Conservation (phyloP, 2,329 filamentous ascomycete species). For the Ramularia collo-cygni region DNA sequence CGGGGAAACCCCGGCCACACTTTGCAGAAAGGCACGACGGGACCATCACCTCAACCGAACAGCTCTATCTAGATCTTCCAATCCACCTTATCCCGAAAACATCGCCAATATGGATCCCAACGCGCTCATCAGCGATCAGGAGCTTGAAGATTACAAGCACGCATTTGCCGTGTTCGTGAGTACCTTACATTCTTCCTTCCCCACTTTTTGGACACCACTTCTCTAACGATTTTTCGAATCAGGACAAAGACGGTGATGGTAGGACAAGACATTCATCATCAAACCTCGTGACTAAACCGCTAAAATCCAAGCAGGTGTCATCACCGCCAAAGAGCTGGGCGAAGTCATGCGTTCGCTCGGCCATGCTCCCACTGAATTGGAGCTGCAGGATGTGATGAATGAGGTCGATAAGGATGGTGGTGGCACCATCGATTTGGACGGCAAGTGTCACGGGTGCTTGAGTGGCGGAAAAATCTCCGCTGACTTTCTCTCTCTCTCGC, state of each 20-base stretch:
- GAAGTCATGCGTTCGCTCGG: slow-evolving; percentile 15
- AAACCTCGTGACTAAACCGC: too few relatives aligned
- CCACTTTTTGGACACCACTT: not conserved
- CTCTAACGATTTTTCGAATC: not conserved
- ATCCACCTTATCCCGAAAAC: too few relatives aligned
- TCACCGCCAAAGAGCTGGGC: slow-evolving; percentile 14
- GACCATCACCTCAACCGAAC: too few relatives aligned
- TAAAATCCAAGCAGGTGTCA: too few relatives aligned
- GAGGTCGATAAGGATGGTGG: slow-evolving; percentile 15
- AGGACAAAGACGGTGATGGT: slow-evolving; percentile 18
- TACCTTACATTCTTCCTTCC: not conserved
- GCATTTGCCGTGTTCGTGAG: slow-evolving; percentile 13
- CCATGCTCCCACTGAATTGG: slow-evolving; percentile 12
- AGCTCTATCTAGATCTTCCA: too few relatives aligned
- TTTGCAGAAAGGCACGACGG: too few relatives aligned
- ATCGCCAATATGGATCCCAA: too few relatives aligned
- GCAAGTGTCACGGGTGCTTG: slow-evolving; percentile 1
- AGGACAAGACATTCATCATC: not conserved
- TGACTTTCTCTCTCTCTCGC: not conserved
- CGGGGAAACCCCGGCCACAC: too few relatives aligned
- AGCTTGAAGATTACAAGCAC: slow-evolving; percentile 9
- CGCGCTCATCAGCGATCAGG: slow-evolving; percentile 6
- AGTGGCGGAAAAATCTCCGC: not conserved
- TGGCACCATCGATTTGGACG: slow-evolving; percentile 13
- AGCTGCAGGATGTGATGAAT: slow-evolving; percentile 14